phyloP scores from a whole-genome alignment of 441 rosid genomes.

The Aleurites moluccanus region DNA sequence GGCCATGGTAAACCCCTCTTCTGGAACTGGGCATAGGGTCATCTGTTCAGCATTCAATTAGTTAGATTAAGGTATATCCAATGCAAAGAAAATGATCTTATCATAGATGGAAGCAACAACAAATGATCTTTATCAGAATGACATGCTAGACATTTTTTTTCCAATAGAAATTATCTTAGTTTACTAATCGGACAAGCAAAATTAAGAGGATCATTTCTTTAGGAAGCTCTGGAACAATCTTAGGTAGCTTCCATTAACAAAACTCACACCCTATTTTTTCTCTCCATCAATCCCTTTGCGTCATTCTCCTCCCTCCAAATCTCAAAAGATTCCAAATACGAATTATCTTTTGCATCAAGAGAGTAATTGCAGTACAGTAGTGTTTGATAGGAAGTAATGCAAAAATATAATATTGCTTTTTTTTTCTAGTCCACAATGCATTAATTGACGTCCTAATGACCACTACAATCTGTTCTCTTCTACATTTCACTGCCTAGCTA shows the following conservation, averaged over 20 bases:
- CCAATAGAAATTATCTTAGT: background rate
- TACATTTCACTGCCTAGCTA: background rate
- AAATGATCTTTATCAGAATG: background rate
- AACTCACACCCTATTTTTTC: background rate
- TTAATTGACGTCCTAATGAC: too few species aligned
- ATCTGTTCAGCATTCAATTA: slow-evolving; percentile 36
- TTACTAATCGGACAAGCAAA: background rate
- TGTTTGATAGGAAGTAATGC: too few species aligned
- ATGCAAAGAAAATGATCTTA: background rate
- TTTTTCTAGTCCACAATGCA: background rate
- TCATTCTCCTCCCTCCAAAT: background rate
- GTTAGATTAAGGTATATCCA: background rate
- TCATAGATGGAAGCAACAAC: background rate
- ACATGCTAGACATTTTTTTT: background rate
- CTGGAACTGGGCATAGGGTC: slow-evolving; percentile 50
- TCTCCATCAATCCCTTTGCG: background rate
- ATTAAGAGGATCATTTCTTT: background rate
- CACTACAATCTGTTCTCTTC: too few species aligned
- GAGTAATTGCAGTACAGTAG: too few species aligned
- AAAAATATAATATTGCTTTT: too few species aligned
- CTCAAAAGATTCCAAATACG: too few species aligned
- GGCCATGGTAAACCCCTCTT: slow-evolving; percentile 38
- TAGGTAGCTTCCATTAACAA: background rate
- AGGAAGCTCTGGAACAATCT: background rate
- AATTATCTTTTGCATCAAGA: too few species aligned